Percentiles rank a stretch among this genome's conserved stretches.
Evolutionary conservation across 306 rosid genomes (phyloP).

Genomic region (Quercus bicolor): DNA sequence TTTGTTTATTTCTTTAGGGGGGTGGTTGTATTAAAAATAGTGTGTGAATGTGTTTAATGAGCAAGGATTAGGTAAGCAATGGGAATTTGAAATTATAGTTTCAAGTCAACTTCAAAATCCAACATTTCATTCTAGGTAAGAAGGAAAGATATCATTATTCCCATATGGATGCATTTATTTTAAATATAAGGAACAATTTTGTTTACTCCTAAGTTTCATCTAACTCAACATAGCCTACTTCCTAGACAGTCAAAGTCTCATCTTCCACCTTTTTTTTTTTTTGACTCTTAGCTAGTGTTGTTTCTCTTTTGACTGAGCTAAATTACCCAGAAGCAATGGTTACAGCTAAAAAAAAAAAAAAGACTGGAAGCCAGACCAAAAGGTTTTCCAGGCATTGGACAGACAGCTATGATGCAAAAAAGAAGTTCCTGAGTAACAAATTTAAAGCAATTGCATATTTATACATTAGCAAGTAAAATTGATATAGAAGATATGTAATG

Average conservation of each 20-base stretch:
- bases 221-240: slow-evolving; percentile 17
- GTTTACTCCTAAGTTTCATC: slow-evolving; percentile 34
- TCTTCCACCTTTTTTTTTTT: slow-evolving; percentile 31
- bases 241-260: slow-evolving; percentile 7
- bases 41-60: background rate
- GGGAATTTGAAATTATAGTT: slow-evolving; percentile 1
- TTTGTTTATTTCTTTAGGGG: too few species aligned
- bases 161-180: slow-evolving; percentile 15
- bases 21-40: too few species aligned
- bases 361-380: too few species aligned
- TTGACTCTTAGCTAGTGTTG: background rate
- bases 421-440: too few species aligned
- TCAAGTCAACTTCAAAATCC: slow-evolving; percentile 22
- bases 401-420: too few species aligned
- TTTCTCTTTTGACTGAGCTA: background rate
- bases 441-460: too few species aligned
- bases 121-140: background rate
- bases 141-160: slow-evolving; percentile 16
- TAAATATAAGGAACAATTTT: slow-evolving; percentile 18
- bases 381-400: too few species aligned
- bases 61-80: background rate
- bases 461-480: too few species aligned
- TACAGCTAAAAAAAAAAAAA: too few species aligned
- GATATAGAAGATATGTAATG: too few species aligned
- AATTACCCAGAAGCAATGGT: background rate